phyloP scores from a whole-genome alignment of 1,284 basidiomycete genomes.

The Sanghuangporus weigelae region DNA sequence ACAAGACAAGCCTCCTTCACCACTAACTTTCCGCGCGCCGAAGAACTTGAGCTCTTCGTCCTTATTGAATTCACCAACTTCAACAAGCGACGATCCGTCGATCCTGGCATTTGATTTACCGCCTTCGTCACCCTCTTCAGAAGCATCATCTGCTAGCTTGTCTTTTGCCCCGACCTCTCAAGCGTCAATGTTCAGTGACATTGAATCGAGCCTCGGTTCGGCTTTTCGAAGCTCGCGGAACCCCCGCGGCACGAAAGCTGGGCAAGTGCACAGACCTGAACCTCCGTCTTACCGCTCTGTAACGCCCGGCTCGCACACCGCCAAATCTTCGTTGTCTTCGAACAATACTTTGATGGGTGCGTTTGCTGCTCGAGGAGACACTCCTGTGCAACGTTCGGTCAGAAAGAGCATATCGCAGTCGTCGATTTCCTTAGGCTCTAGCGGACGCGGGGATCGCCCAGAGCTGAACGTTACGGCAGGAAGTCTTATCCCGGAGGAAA shows the following conservation, averaged over 20 bases:
- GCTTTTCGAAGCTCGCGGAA: background rate
- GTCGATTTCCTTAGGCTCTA: background rate
- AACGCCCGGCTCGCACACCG: background rate
- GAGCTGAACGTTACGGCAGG: slow-evolving; percentile 7
- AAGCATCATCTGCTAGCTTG: slow-evolving; percentile 12
- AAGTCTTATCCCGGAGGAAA: slow-evolving; percentile 12
- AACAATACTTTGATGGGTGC: slow-evolving; percentile 11
- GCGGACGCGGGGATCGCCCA: slow-evolving; percentile 3
- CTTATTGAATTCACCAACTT: slow-evolving; percentile 7
- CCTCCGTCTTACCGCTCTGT: background rate
- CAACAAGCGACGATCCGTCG: slow-evolving; percentile 9
- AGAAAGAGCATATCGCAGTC: slow-evolving; percentile 16
- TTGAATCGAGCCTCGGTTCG: background rate
- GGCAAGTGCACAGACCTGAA: slow-evolving; percentile 2
- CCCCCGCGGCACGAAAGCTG: slow-evolving; percentile 2
- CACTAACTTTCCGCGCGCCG: slow-evolving; percentile 16
- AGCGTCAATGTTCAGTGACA: background rate
- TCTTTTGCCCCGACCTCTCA: slow-evolving; percentile 8
- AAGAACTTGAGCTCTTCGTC: slow-evolving; percentile 9
- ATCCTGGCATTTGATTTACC: slow-evolving; percentile 15
- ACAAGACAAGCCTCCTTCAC: slow-evolving; percentile 5
- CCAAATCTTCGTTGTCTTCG: slow-evolving; percentile 15
- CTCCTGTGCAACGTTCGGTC: slow-evolving; percentile 13
- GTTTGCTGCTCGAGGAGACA: slow-evolving; percentile 9
- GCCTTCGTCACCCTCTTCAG: slow-evolving; percentile 9